Evolutionary conservation across 1,139 yeast genomes (phyloP), one percentile per base, ranked within the genome.

Genomic region (Lodderomyces metapsilosis): DNA sequence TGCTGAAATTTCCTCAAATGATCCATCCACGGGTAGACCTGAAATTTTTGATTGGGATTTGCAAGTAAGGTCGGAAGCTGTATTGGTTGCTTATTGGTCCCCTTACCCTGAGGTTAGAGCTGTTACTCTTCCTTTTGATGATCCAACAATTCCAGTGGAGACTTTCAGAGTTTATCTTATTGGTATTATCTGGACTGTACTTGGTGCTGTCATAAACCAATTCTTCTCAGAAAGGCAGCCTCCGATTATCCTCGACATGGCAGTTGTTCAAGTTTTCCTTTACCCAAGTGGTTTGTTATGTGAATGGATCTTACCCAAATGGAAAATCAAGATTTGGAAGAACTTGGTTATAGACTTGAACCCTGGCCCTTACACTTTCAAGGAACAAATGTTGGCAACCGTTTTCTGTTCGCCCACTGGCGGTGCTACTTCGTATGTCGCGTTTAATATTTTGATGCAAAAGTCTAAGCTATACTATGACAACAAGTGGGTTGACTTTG

Each of bases 181-280:
- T 28, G 86, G 82, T 4, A 51, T 76, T 16, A 48, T 80, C 34
- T 82, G 85, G 84, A 44, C 47, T n/a, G 47, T 39, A 11, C 58
- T 81, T 25, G 82, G 84, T 12, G 62, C 83, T 20, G 80, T n/a
- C n/a, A n/a, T n/a, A n/a, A n/a, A n/a, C n/a, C n/a, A n/a, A n/a
- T n/a, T n/a, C n/a, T n/a, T n/a, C 51, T 58, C 68, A 5, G 76
- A 77, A 42, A 76, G 88, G 60, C 66, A 68, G 56, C 87, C 86
- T 6, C 41, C 64, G 16, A 78, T 82, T 42, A 40, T 64, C 8
- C 56, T 82, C 13, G 45, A 65, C 8, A 50, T 81, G 13, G 56
- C 75, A 16, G 66, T 58, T 34, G 56, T 48, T 18, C 66, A 62
- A 39, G 47, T 59, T n/a, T 54, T 61, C 27, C 45, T 60, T 11